Conservation (phyloP, 257 asterid genomes). For the Buddleja alternifolia region DNA sequence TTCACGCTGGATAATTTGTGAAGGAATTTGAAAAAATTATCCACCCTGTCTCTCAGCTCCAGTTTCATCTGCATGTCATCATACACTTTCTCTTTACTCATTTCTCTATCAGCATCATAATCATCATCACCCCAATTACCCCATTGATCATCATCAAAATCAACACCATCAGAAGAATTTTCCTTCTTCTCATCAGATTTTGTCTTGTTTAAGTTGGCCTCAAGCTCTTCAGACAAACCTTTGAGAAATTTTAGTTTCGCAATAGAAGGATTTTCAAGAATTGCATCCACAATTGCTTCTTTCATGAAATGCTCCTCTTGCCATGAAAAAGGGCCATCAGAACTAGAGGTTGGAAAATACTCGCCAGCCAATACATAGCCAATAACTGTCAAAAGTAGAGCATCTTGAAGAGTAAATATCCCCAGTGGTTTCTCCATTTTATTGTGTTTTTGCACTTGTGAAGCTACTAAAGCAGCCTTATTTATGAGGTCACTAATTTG, state of each 20-base stretch:
- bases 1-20: constrained; percentile 74
- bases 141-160: constrained; percentile 90
- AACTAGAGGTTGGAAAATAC: constrained; percentile 90
- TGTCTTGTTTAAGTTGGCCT: constrained; percentile 50
- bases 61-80: constrained; percentile 87
- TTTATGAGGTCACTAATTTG: constrained; percentile 93
- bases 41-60: constrained; percentile 89
- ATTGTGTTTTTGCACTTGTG: constrained; percentile 42
- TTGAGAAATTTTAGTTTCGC: constrained; percentile 73
- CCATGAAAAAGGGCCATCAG: constrained; percentile 96
- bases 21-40: constrained; percentile 83
- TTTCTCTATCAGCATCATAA: constrained; percentile 54
- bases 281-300: constrained; percentile 91
- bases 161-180: constrained; percentile 43
- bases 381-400: constrained; percentile 71
- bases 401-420: constrained; percentile 73
- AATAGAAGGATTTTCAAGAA: constrained; percentile 76
- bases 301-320: constrained; percentile 98
- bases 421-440: constrained; percentile 50
- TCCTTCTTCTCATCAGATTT: constrained; percentile 51
- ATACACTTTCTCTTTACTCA: constrained; percentile 59
- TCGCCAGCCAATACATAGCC: constrained; percentile 95
- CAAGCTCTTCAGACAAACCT: constrained; percentile 69
- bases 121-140: constrained; percentile 82
- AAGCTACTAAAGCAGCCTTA: constrained; percentile 68